Evolutionary conservation across 495 filamentous ascomycete genomes (phyloP), one percentile per base, ranked within the genome.

Genomic region (Aspergillus egyptiacus): DNA sequence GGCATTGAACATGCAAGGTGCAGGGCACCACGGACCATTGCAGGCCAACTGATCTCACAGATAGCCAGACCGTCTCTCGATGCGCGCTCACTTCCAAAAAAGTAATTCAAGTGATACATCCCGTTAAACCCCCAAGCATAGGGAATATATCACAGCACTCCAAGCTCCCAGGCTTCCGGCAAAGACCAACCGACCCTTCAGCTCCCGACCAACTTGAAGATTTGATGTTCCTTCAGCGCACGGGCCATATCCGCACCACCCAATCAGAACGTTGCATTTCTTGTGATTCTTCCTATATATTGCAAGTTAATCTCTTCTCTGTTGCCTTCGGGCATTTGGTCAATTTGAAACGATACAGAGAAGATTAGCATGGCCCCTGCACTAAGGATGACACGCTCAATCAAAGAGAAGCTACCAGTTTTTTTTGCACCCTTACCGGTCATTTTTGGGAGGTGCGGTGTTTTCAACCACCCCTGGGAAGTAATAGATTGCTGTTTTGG

Each of bases 361-460:
- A 91, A 89, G 84, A 91, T 90, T 95, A 95, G 90, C 91, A 95
- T 96, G 89, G 91, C 91, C 91, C 91, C 91, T 96, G 91, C 89
- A 95, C 89, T 94, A 95, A 95, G 89, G 89, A 95, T 94, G 89
- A 95, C 87, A 95, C 89, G 87, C 88, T 89, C 80, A 86, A 89
- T 87, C 86, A 91, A 89, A 91, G 87, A 90, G 86, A 89, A 84
- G 84, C 85, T 87, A 85, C 76, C 67, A 78, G 74, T 85, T 83
- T 85, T 85, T 85, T 84, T 81, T 66, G 53, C 39, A 34, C 32
- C 24, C 34, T 65, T 65, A 55, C 47, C 44, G 35, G 36, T 46
- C 39, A 22, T 46, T 41, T 19, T 43, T 62, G 6, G 33, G 46
- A 62, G 56, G 60, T 61, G 7, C 23, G 14, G 13, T 22, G 14